Conservation (phyloP, 257 asterid genomes). For the Parsonsia alboflavescens region DNA sequence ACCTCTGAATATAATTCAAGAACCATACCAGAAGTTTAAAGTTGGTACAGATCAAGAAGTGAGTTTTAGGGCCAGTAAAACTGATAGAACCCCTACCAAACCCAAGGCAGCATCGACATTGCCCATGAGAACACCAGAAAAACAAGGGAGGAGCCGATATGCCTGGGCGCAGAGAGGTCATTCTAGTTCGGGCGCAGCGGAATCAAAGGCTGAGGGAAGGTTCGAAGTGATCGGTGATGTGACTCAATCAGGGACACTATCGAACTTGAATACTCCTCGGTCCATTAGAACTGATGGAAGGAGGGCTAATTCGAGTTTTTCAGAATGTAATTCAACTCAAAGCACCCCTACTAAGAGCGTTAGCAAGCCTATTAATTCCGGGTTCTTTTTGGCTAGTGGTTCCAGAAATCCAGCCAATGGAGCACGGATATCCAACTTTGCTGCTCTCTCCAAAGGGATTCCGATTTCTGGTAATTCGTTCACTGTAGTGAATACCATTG, state of each 20-base stretch:
- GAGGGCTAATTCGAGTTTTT: slow-evolving; percentile 48
- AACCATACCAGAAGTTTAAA: slow-evolving; percentile 40
- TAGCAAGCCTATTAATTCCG: slow-evolving; percentile 68
- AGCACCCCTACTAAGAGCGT: slow-evolving; percentile 86
- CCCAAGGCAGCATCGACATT: slow-evolving; percentile 40
- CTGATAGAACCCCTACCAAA: slow-evolving; percentile 68
- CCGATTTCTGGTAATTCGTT: slow-evolving; percentile 42
- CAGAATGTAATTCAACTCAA: slow-evolving; percentile 76
- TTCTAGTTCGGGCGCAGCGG: slow-evolving; percentile 37
- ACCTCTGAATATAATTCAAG: slow-evolving; percentile 73
- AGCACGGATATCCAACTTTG: slow-evolving; percentile 50
- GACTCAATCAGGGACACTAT: slow-evolving; percentile 12
- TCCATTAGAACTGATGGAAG: slow-evolving; percentile 47
- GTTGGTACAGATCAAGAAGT: slow-evolving; percentile 42
- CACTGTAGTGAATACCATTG: slow-evolving; percentile 55
- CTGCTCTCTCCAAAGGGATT: slow-evolving; percentile 60
- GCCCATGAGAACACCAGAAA: slow-evolving; percentile 69
- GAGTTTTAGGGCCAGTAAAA: slow-evolving; percentile 35
- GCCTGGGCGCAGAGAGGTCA: slow-evolving; percentile 69
- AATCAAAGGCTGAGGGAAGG: slow-evolving; percentile 56
- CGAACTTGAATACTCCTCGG: slow-evolving; percentile 53
- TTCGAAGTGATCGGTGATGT: slow-evolving; percentile 16
- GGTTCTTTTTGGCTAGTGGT: slow-evolving; percentile 49
- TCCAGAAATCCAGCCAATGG: slow-evolving; percentile 52
- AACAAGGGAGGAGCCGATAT: slow-evolving; percentile 44